These are phyloP conservation scores for Entomortierella parvispora DNA, from an alignment of 192 early-diverging fungal genomes.

Conservation along the genomic window DNA sequence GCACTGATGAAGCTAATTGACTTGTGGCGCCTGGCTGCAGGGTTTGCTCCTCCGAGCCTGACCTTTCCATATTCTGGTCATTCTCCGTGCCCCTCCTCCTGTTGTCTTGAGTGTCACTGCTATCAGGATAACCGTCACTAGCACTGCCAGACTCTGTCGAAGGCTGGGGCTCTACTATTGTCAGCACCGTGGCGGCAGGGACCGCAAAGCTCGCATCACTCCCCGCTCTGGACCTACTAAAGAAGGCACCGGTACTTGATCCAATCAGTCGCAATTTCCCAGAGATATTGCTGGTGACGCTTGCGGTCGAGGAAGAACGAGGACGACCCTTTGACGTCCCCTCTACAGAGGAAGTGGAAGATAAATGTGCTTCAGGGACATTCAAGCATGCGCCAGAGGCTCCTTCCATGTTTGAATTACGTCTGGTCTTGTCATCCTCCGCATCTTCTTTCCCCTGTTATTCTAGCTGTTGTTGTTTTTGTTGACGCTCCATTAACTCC, in stretches of 20 bases:
- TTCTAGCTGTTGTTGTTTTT: neutral
- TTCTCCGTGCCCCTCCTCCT: too few relatives aligned
- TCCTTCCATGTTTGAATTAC: neutral
- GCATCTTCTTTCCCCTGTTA: neutral
- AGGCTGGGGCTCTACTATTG: too few relatives aligned
- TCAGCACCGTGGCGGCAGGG: neutral
- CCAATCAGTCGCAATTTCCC: constrained; percentile 23
- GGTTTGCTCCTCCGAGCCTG: too few relatives aligned
- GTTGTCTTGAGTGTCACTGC: too few relatives aligned
- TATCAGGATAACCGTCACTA: too few relatives aligned
- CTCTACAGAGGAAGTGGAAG: neutral
- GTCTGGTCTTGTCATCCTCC: neutral
- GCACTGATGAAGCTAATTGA: too few relatives aligned
- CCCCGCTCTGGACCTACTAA: constrained; percentile 25
- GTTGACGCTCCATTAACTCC: neutral
- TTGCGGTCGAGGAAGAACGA: constrained; percentile 29
- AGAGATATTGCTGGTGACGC: constrained; percentile 37
- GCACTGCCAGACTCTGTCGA: too few relatives aligned
- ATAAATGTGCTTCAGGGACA: neutral
- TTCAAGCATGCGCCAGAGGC: neutral
- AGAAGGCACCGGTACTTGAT: constrained; percentile 1
- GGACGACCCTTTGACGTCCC: constrained; percentile 9
- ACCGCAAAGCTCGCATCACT: constrained; percentile 17
- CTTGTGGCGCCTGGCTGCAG: too few relatives aligned
- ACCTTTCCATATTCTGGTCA: too few relatives aligned